Conservation (phyloP, 2,329 filamentous ascomycete genomes). For the Boeremia exigua region DNA sequence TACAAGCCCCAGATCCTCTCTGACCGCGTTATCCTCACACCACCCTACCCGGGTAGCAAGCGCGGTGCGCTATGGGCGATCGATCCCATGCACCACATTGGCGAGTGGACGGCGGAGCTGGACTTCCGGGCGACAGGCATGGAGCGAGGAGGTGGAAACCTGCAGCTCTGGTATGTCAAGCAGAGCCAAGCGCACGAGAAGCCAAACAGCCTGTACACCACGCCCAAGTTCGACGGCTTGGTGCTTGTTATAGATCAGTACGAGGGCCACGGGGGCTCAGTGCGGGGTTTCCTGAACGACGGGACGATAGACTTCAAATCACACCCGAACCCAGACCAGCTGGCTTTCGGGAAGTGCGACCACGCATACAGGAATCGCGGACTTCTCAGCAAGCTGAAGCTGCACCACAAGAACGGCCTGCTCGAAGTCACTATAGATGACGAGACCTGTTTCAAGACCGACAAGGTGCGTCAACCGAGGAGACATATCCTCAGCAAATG, state of each 20-base stretch:
- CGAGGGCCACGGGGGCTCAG: constrained; percentile 76
- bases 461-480: constrained; percentile 56
- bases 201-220: constrained; percentile 81
- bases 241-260: constrained; percentile 85
- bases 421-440: constrained; percentile 85
- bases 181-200: constrained; percentile 70
- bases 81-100: constrained; percentile 60
- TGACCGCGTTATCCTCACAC: constrained; percentile 91
- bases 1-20: constrained; percentile 71
- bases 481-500: constrained; percentile 4
- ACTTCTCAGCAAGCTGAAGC: constrained; percentile 76
- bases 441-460: constrained; percentile 79
- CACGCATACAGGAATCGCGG: constrained; percentile 92
- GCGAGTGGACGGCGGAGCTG: constrained; percentile 82
- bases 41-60: constrained; percentile 83
- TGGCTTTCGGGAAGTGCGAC: constrained; percentile 92
- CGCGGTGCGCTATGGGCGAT: constrained; percentile 85
- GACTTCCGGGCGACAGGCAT: constrained; percentile 87
- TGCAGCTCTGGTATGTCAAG: constrained; percentile 90
- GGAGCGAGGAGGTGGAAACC: constrained; percentile 83
- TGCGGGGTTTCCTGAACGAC: constrained; percentile 94
- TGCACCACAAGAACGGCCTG: constrained; percentile 68
- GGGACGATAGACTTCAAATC: constrained; percentile 79
- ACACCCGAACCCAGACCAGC: constrained; percentile 77
- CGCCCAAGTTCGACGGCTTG: constrained; percentile 86